Evolutionary conservation across 805 yeast species (phyloP).

Genomic region (Candida boleticola): DNA sequence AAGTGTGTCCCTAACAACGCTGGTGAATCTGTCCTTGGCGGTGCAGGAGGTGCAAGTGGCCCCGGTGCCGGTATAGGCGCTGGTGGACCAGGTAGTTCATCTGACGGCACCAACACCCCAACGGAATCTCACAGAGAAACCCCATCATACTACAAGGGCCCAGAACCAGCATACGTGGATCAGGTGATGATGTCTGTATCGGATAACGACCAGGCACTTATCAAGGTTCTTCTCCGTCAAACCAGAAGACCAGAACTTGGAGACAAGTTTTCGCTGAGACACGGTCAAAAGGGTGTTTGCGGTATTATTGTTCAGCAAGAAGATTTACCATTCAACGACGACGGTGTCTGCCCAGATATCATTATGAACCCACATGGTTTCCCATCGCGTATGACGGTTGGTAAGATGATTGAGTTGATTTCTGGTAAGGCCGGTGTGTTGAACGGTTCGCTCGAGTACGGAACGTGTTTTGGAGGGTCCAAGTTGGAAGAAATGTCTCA

Average conservation of each 20-base stretch:
- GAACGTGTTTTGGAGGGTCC: constrained; percentile 99
- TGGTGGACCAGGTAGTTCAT: constrained; percentile 79
- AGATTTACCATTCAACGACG: constrained; percentile 92
- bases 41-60: constrained; percentile 5
- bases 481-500: constrained; percentile 92
- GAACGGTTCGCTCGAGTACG: constrained; percentile 88
- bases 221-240: constrained; percentile 89
- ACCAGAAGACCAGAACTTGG: constrained; percentile 97
- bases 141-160: constrained; percentile 89
- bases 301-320: constrained; percentile 97
- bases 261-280: constrained; percentile 95
- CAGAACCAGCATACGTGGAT: constrained; percentile 93
- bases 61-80: not conserved
- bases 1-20: constrained; percentile 90
- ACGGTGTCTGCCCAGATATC: constrained; percentile 90
- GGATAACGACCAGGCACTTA: constrained; percentile 90
- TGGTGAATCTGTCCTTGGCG: constrained; percentile 58
- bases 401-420: constrained; percentile 94
- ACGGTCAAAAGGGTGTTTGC: constrained; percentile 99
- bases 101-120: constrained; percentile 36
- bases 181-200: constrained; percentile 97
- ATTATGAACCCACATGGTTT: constrained; percentile 99
- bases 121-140: constrained; percentile 78
- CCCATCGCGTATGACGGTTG: constrained; percentile 99
- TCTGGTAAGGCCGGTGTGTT: constrained; percentile 98